These are phyloP conservation scores for Mycena maculata DNA, from an alignment of 768 basidiomycete species.

Conservation along the genomic window DNA sequence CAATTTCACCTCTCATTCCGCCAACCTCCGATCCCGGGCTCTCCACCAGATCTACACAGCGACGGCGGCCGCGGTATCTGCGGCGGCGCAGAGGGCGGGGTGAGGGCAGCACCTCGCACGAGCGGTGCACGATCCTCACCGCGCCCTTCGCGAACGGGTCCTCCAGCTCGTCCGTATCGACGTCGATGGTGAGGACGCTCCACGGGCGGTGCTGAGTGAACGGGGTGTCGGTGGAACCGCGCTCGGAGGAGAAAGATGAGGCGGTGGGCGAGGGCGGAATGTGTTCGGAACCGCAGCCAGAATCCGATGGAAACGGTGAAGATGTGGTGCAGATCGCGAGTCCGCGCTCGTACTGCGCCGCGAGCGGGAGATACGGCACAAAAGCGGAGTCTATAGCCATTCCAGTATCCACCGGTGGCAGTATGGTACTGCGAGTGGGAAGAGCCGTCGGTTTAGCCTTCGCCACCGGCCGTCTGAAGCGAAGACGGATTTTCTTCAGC, in stretches of 20 bases:
- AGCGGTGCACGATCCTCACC: conserved; percentile 39
- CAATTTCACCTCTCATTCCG: too few species aligned
- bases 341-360: conserved; percentile 30
- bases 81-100: background rate
- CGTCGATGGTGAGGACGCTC: conserved; percentile 35
- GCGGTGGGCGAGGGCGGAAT: conserved; percentile 19
- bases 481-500: background rate
- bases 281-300: conserved; percentile 5
- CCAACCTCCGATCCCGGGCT: too few species aligned
- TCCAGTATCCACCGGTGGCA: background rate
- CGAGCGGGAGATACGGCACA: conserved; percentile 34
- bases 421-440: background rate
- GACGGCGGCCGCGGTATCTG: too few species aligned
- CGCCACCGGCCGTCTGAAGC: too few species aligned
- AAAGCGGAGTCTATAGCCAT: background rate
- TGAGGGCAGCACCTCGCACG: conserved; percentile 29
- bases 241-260: conserved; percentile 3
- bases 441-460: too few species aligned
- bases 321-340: background rate
- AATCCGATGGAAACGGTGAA: background rate
- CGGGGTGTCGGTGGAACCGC: background rate
- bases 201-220: background rate
- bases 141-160: conserved; percentile 43
- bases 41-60: too few species aligned
- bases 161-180: background rate